Evolutionary conservation across 805 yeast species (phyloP), one percentile per base, ranked within the genome.

Genomic region (Lachancea dasiensis): DNA sequence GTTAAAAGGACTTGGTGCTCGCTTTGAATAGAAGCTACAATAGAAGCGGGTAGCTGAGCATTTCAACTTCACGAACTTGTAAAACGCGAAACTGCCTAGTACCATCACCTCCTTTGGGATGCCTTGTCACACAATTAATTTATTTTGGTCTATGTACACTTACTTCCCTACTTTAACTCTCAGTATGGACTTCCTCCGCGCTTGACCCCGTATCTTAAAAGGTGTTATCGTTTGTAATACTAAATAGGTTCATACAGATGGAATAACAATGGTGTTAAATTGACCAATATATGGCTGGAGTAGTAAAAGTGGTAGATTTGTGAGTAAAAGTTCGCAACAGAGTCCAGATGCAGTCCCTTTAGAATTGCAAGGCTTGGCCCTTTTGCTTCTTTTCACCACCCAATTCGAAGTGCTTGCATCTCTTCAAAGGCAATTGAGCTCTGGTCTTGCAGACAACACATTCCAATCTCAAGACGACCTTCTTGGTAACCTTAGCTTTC

Each of bases 371-470:
- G 73, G 98, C 98, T 77, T 86, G 96, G 74, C 98, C 99, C 87
- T 92, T 92, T 79, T 92, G 97, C 79, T 92, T 92, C 86, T 85
- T 92, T 81, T 92, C 98, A 80, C 99, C 98, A 82, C 98, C 98
- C 70, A 92, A 87, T 80, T 92, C 99, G 75, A 92, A 92, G 79
- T 92, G 98, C 92, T 92, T 92, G 83, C 97, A 92, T 81, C 98
- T 86, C 92, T 92, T 92, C 73, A 92, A 80, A 49, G 95, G 69
- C 60, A 92, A 79, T 80, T 92, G 98, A 65, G 94, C 82, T 84
- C 87, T 92, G 77, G 96, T 84, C 87, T 92, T 92, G 78, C 99
- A 92, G 63, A 72, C 78, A 63, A 89, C 86, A 85, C 98, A 92
- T 80, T 92, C 98, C 68, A 92, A 82, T 79, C 97, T 90, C 69